phyloP scores from a whole-genome alignment of 371 early-diverging fungal species.

The Circinella umbellata region DNA sequence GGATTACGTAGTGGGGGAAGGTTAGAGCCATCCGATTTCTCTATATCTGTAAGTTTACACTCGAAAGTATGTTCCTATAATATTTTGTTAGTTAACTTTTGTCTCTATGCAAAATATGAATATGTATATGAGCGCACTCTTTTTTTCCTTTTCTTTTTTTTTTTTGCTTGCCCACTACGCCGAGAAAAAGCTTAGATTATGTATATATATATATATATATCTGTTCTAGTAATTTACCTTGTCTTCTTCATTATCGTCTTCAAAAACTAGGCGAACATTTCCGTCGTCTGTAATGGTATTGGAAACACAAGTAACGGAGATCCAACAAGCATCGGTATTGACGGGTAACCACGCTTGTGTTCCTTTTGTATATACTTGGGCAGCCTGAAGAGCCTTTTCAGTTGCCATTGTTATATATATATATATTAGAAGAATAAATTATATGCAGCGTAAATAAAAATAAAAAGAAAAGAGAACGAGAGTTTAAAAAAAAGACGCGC shows the following conservation, averaged over 20 bases:
- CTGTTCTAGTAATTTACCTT: not conserved
- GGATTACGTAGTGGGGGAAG: constrained; percentile 93
- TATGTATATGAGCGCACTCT: no score
- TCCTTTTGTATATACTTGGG: constrained; percentile 70
- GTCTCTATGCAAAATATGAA: not conserved
- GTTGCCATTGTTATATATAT: constrained; percentile 14
- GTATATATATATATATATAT: not conserved
- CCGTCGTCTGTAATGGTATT: constrained; percentile 56
- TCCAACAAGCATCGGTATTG: constrained; percentile 87
- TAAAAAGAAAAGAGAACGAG: not conserved
- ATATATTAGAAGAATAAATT: not conserved
- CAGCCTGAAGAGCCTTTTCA: constrained; percentile 37
- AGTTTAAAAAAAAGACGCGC: constrained; percentile 2
- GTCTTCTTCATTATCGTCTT: constrained; percentile 53
- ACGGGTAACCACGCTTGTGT: constrained; percentile 85
- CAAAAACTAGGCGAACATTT: constrained; percentile 63
- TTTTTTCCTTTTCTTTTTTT: no score
- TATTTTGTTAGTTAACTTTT: not conserved
- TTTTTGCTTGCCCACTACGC: no score
- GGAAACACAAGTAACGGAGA: constrained; percentile 70
- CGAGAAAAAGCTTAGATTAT: no score
- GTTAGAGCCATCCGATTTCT: constrained; percentile 59
- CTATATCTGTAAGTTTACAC: constrained; percentile 71
- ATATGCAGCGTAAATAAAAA: not conserved
- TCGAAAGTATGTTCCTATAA: constrained; percentile 71